Percentiles rank a stretch among this genome's conserved stretches.
Evolutionary conservation across 805 yeast species (phyloP).

Genomic region (Candida montana): DNA sequence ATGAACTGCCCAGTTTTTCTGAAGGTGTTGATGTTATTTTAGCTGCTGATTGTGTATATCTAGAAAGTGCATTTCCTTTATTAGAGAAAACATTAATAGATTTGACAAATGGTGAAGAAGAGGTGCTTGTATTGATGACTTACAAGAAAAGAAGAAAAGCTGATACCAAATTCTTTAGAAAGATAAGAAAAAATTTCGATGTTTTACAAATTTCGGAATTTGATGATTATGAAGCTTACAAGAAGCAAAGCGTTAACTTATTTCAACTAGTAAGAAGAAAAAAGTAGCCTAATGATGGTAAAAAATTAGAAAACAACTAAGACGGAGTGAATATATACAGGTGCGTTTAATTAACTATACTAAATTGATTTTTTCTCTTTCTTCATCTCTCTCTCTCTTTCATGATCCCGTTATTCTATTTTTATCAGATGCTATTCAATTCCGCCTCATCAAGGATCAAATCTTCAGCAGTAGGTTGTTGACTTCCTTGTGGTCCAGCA

Average conservation of each 20-base stretch:
- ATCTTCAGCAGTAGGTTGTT: not conserved
- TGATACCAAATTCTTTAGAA: slow-evolving; percentile 28
- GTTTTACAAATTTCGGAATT: slow-evolving; percentile 29
- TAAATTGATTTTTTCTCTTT: no score
- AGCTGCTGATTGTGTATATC: slow-evolving; percentile 59
- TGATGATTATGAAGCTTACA: slow-evolving; percentile 30
- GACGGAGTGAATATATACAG: not conserved
- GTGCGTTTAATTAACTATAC: not conserved
- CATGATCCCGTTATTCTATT: not conserved
- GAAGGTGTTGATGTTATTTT: slow-evolving; percentile 39
- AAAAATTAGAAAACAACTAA: not conserved
- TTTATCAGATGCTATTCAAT: not conserved
- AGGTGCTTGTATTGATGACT: slow-evolving; percentile 44
- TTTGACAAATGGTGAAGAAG: slow-evolving; percentile 29
- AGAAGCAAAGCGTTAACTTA: slow-evolving; percentile 36
- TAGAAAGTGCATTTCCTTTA: slow-evolving; percentile 49
- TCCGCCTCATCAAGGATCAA: no score
- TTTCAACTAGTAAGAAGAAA: slow-evolving; percentile 32
- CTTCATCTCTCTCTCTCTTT: not conserved
- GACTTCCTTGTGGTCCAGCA: slow-evolving; percentile 9
- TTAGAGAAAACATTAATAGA: slow-evolving; percentile 45
- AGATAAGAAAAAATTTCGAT: slow-evolving; percentile 29
- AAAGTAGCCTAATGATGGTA: not conserved
- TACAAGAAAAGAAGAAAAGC: slow-evolving; percentile 49
- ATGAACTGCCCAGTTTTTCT: slow-evolving; percentile 30